Percentiles rank a stretch among this genome's conserved stretches.
Evolutionary conservation across 768 basidiomycete genomes (phyloP).

Genomic region (Pholiota molesta): DNA sequence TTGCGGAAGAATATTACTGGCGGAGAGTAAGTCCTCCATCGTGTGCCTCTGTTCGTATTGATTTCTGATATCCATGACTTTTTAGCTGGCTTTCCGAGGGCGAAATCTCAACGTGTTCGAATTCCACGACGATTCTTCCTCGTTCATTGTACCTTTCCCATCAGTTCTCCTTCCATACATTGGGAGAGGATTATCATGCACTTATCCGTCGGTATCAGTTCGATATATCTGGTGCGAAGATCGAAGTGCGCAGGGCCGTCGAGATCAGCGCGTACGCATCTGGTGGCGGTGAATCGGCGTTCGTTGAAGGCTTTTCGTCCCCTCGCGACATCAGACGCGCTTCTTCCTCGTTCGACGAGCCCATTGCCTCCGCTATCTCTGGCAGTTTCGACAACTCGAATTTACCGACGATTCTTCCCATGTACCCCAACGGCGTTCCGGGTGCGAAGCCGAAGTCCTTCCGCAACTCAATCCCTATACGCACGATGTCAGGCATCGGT

Average conservation of each 20-base stretch:
- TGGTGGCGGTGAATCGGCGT: conserved; percentile 33
- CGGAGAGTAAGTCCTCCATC: conserved; percentile 24
- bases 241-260: conserved; percentile 75
- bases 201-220: conserved; percentile 68
- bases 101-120: conserved; percentile 77
- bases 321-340: conserved; percentile 45
- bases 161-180: conserved; percentile 80
- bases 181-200: conserved; percentile 80
- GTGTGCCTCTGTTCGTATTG: conserved; percentile 6
- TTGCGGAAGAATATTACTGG: not conserved
- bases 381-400: conserved; percentile 57
- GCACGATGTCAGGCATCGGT: conserved; percentile 52
- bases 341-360: conserved; percentile 75
- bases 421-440: conserved; percentile 75
- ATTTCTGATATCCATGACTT: conserved; percentile 11
- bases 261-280: conserved; percentile 59
- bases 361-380: conserved; percentile 72
- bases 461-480: conserved; percentile 58
- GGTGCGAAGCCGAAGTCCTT: conserved; percentile 40
- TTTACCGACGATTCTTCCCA: conserved; percentile 60
- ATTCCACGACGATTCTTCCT: conserved; percentile 61
- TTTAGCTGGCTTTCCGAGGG: conserved; percentile 74
- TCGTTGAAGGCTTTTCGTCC: conserved; percentile 50
- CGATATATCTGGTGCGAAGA: conserved; percentile 56
- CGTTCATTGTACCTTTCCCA: conserved; percentile 82